Conservation (phyloP, 2,329 filamentous ascomycete genomes). For the Apiospora phragmitis region DNA sequence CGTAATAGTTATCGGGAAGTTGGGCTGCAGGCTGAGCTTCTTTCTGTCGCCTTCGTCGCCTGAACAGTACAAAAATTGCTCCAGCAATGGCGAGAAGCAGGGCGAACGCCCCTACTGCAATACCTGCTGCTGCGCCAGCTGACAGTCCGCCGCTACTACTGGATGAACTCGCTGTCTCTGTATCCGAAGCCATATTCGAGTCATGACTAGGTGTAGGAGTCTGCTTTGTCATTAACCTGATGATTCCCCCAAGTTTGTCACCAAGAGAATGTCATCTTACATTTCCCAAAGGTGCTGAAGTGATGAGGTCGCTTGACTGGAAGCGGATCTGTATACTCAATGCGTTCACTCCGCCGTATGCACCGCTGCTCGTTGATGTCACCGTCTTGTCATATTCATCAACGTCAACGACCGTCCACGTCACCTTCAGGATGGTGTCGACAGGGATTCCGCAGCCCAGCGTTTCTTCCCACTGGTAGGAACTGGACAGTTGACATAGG, state of each 20-base stretch:
- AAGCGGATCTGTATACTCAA: constrained; percentile 21
- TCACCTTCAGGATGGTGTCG: background rate
- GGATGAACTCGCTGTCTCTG: background rate
- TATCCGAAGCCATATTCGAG: background rate
- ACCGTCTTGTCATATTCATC: background rate
- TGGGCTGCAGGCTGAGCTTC: background rate
- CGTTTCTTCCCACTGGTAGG: constrained; percentile 18
- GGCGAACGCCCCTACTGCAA: background rate
- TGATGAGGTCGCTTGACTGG: constrained; percentile 21
- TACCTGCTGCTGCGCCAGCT: background rate
- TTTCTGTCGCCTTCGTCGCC: background rate
- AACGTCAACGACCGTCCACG: background rate
- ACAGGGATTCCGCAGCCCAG: constrained; percentile 16
- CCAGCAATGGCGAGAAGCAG: background rate
- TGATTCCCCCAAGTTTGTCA: background rate
- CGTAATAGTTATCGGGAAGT: background rate
- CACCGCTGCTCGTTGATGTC: background rate
- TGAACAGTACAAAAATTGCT: background rate
- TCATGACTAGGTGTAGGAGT: background rate
- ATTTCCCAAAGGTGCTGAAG: constrained; percentile 18
- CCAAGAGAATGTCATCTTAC: background rate
- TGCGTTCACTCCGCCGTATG: constrained; percentile 20
- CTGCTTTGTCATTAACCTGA: background rate
- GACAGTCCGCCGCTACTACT: background rate
- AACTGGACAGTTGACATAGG: constrained; percentile 11